phyloP scores from a whole-genome alignment of 2,329 filamentous ascomycete species.

The Neocucurbitaria cava region DNA sequence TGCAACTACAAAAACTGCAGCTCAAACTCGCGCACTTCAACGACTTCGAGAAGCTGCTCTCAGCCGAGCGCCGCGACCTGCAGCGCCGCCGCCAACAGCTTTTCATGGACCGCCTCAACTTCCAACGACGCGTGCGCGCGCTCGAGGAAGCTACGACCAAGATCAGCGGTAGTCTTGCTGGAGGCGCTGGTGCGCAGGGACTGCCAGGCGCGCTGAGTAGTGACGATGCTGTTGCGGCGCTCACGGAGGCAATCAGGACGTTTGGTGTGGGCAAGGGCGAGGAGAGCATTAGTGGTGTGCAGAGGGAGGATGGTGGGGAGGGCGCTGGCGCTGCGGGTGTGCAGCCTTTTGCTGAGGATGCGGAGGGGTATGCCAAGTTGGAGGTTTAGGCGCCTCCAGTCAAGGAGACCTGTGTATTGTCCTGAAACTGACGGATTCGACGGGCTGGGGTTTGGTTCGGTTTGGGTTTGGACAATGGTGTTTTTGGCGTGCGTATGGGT shows the following conservation, averaged over 20 bases:
- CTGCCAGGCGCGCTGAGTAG: conserved; percentile 39
- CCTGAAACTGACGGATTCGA: too few species aligned
- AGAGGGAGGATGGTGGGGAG: conserved; percentile 36
- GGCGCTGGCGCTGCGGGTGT: conserved; percentile 34
- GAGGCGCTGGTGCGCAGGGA: too few species aligned
- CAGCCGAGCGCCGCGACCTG: conserved; percentile 89
- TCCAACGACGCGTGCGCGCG: conserved; percentile 85
- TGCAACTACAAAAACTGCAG: conserved; percentile 94
- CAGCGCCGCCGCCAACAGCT: conserved; percentile 91
- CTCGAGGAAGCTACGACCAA: conserved; percentile 77
- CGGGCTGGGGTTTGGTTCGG: too few species aligned
- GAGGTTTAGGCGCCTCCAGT: conserved; percentile 43
- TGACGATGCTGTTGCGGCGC: conserved; percentile 42
- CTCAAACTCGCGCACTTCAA: conserved; percentile 95
- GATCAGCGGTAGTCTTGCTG: conserved; percentile 40
- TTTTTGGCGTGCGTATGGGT: too few species aligned
- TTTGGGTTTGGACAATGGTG: too few species aligned
- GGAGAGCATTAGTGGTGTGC: conserved; percentile 41
- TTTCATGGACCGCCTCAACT: conserved; percentile 88
- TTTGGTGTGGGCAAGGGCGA: conserved; percentile 49
- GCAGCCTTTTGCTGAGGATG: conserved; percentile 40
- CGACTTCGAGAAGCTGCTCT: conserved; percentile 91
- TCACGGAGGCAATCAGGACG: conserved; percentile 42
- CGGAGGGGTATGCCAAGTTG: conserved; percentile 42
- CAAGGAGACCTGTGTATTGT: too few species aligned